Base-by-base conservation (phyloP, 371 early-diverging fungal species). In the Mortierella sp. region DNA sequence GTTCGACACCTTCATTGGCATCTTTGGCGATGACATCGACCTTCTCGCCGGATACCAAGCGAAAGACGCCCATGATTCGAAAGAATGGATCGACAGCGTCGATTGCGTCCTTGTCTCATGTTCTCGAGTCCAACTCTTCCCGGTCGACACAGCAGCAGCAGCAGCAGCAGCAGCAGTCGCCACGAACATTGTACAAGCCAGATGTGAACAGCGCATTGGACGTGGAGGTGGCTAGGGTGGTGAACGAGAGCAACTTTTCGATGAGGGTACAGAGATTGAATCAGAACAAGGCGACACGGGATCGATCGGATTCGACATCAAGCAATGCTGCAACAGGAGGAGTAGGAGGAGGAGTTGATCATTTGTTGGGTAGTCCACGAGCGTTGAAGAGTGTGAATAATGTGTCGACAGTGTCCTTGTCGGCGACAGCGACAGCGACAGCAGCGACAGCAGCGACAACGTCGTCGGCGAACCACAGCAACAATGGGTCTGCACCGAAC, bases 151-250 rank as follows among this genome's bases (percentile, higher is more conserved):
- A 56, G 48, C 57, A 60, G 63, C 56, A 59, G 25, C 56, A 40
- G 1, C 45, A n/a, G 19, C 28, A 17, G 22, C 48, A 29, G 28
- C n/a, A n/a, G n/a, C n/a, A n/a, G n/a, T n/a, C n/a, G n/a, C 81
- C 58, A 61, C 78, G 41, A 66, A 81, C 16, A 48, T 77, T 64
- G 6, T 90, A 90, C 51, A 80, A 87, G 21, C 85, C 92, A 0
- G 86, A 91, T 71, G 83, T 88, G 21, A 70, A 74, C 40, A 89
- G 90, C 50, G 85, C 81, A 28, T 63, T 92, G 56, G 92, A 92
- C 79, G 89, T 90, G 14, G 89, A 90, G 61, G 86, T 92, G 29
- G 92, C 90, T 2, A 78, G 83, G 24, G 87, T 91, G 45, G 89
- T 92, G 14, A 92, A 92, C 48, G 82, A 84, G 25, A 68, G 76